Evolutionary conservation across 1,284 basidiomycete species (phyloP), one percentile per base, ranked within the genome.

Genomic region (Moesziomyces parantarcticus): DNA sequence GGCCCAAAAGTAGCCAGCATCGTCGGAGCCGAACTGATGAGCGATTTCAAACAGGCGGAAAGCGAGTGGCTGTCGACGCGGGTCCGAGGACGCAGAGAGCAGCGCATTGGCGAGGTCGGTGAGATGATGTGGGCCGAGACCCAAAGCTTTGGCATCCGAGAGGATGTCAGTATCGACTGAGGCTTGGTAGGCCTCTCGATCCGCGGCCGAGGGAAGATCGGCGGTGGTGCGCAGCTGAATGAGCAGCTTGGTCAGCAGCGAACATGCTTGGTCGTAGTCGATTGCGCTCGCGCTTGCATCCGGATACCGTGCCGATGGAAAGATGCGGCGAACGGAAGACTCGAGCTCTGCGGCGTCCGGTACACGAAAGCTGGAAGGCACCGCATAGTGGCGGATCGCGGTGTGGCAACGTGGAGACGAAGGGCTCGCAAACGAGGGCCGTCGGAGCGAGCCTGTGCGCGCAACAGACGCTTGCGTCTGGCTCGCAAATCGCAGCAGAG

Each of bases 1-100:
- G 6, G 77, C 77, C 75, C 75, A 79, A 39, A 51, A 77, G 47
- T 76, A 77, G 9, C 77, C 76, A 1, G 77, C 76, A 44, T 79
- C 77, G 39, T 74, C 75, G 25, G 45, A 75, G 1, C 66, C 72
- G 39, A 47, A 50, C 29, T 67, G 55, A 34, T 75, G 67, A 0
- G 72, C 72, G 1, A 70, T 44, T 26, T 69, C 54, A 36, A 75
- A 75, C 41, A 75, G 43, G 4, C 72, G 55, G 22, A 59, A 70
- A 0, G 72, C 66, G 3, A 75, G 57, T n/a, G 72, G 72, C 39
- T 70, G 66, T 23, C 72, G 58, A 25, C 72, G 61, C 10, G 72
- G 72, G 48, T 75, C 72, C 1, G 50, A 51, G 10, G 72, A 75
- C 6, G 56, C 47, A 11, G 55, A 39, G 7, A 75, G 50, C 0